phyloP scores from a whole-genome alignment of 306 rosid species.

The Elaeagnus macrophylla region DNA sequence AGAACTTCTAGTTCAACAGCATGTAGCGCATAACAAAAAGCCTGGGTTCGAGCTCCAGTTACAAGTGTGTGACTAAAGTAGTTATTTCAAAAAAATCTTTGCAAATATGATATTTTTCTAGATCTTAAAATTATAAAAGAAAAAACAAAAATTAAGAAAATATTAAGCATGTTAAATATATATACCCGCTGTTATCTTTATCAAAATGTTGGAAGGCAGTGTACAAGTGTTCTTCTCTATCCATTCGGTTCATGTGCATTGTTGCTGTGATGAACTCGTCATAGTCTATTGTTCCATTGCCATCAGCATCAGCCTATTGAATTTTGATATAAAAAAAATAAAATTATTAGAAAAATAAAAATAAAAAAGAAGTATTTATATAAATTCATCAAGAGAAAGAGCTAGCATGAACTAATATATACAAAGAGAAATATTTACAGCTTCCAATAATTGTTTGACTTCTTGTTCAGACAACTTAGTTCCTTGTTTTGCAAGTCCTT shows the following conservation, averaged over 20 bases:
- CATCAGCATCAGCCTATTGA: slow-evolving; percentile 88
- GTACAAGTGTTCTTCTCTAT: slow-evolving; percentile 90
- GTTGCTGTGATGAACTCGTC: slow-evolving; percentile 98
- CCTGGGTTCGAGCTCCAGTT: too few relatives aligned
- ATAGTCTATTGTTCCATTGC: slow-evolving; percentile 86
- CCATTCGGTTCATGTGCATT: slow-evolving; percentile 87
- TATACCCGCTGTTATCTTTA: slow-evolving; percentile 90
- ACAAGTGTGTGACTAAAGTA: too few relatives aligned
- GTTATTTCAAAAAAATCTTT: too few relatives aligned
- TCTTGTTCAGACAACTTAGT: slow-evolving; percentile 75
- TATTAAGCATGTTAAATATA: background rate
- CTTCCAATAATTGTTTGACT: slow-evolving; percentile 86
- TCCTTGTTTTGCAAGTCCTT: slow-evolving; percentile 93
- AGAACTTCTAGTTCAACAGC: too few relatives aligned
- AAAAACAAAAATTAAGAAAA: background rate
- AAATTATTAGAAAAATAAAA: background rate
- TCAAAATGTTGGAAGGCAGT: slow-evolving; percentile 96
- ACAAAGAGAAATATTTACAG: slow-evolving; percentile 37
- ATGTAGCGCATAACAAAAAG: too few relatives aligned
- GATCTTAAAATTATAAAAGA: slow-evolving; percentile 1
- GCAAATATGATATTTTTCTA: too few relatives aligned
- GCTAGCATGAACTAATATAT: too few relatives aligned
- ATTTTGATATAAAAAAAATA: slow-evolving; percentile 4
- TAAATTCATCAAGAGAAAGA: too few relatives aligned
- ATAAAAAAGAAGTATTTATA: background rate